Conservation (phyloP, 1,284 basidiomycete genomes). For the Malassezia furfur region DNA sequence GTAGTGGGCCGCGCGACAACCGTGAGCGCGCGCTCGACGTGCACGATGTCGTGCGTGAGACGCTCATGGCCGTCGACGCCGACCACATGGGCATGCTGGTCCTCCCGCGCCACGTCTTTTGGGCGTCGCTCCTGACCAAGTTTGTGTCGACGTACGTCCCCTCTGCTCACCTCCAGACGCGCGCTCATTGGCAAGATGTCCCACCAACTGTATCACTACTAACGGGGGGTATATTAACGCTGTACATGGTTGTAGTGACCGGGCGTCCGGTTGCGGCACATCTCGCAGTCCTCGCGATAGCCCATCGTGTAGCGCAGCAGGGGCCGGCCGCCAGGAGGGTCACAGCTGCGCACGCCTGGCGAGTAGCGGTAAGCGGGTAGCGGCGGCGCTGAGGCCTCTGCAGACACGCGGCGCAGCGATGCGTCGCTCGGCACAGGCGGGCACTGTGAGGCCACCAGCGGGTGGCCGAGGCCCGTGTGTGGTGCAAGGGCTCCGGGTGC, state of each 20-base stretch:
- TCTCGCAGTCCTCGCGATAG: constrained; percentile 5
- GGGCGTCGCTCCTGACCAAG: constrained; percentile 6
- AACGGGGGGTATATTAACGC: not conserved
- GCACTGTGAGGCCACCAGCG: not conserved
- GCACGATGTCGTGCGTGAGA: constrained; percentile 4
- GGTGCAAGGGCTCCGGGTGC: not conserved
- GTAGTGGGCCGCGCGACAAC: constrained; percentile 15
- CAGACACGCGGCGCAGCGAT: too few species aligned
- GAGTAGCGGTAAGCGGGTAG: not conserved
- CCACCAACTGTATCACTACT: constrained; percentile 15
- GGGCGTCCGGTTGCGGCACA: constrained; percentile 1
- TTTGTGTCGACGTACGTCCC: constrained; percentile 12
- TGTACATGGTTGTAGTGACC: constrained; percentile 5
- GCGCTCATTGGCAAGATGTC: not conserved
- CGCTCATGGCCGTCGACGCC: constrained; percentile 4
- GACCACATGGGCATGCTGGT: constrained; percentile 11
- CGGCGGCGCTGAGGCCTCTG: too few species aligned
- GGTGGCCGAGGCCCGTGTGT: not conserved
- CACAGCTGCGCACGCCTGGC: not conserved
- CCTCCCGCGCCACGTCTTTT: constrained; percentile 3
- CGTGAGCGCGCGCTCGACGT: constrained; percentile 9
- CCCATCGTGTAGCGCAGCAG: constrained; percentile 8
- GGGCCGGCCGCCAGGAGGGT: not conserved
- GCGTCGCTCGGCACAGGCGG: too few species aligned
- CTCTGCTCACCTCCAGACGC: not conserved